These are phyloP conservation scores for Lactuca sativa DNA, from an alignment of 129 eudicot species.

Conservation along the genomic window DNA sequence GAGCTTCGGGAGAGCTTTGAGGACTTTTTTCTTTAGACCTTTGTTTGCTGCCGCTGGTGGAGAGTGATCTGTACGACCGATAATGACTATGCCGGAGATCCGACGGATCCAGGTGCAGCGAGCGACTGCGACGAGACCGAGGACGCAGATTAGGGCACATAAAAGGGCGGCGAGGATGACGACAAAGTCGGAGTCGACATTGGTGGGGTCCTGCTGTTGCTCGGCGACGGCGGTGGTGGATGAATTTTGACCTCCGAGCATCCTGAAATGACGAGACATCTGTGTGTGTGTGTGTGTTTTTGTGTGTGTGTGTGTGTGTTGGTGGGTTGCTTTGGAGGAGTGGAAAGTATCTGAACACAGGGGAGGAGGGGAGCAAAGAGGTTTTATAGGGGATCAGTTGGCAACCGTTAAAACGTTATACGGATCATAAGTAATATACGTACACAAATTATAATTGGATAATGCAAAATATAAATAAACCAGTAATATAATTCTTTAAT, in stretches of 20 bases:
- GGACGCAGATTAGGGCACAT: slow-evolving; percentile 77
- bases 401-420: slow-evolving; percentile 25
- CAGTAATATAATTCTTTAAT: too few relatives aligned
- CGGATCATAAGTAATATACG: neutral
- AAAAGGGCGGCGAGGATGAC: slow-evolving; percentile 82
- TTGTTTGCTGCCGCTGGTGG: slow-evolving; percentile 61
- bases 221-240: slow-evolving; percentile 30
- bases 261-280: slow-evolving; percentile 42
- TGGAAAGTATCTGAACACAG: slow-evolving; percentile 16
- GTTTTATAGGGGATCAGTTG: slow-evolving; percentile 22
- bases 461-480: neutral
- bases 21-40: slow-evolving; percentile 73
- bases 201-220: slow-evolving; percentile 9
- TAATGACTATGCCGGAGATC: slow-evolving; percentile 35
- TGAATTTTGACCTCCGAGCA: slow-evolving; percentile 37
- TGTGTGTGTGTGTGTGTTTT: neutral
- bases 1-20: slow-evolving; percentile 58
- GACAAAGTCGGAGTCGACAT: slow-evolving; percentile 56
- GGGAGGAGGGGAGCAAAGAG: slow-evolving; percentile 10
- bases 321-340: neutral
- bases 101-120: slow-evolving; percentile 86
- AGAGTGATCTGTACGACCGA: slow-evolving; percentile 21
- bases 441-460: slow-evolving; percentile 7
- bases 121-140: slow-evolving; percentile 80
- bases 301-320: neutral